A percentile compares a stretch with the other conserved stretches of the same genome.
phyloP scores from a whole-genome alignment of 2,329 filamentous ascomycete genomes.

The Fusarium sp. region DNA sequence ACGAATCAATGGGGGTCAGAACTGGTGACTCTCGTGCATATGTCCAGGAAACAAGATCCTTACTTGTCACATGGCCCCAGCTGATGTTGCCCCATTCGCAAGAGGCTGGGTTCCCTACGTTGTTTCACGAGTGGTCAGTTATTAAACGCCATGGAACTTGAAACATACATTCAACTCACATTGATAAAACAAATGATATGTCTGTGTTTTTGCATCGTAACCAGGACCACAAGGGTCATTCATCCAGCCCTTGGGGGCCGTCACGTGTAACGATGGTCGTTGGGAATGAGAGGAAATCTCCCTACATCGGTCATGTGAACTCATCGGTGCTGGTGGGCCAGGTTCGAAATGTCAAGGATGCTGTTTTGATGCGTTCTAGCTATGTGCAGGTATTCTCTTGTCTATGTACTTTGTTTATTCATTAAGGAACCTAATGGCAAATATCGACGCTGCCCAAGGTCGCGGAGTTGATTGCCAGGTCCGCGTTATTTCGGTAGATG shows the following conservation, averaged over 20 bases:
- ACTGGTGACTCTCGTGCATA: slow-evolving; percentile 50
- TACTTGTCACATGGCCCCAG: slow-evolving; percentile 65
- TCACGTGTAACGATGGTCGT: slow-evolving; percentile 5
- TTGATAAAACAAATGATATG: slow-evolving; percentile 33
- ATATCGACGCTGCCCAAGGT: too few species aligned
- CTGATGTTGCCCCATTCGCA: slow-evolving; percentile 57
- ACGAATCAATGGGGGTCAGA: slow-evolving; percentile 56
- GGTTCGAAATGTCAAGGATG: too few species aligned
- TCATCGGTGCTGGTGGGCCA: too few species aligned
- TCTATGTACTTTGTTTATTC: too few species aligned
- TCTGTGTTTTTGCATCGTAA: slow-evolving; percentile 24
- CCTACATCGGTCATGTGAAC: background rate
- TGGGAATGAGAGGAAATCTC: background rate
- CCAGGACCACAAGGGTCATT: slow-evolving; percentile 34
- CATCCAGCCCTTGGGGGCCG: slow-evolving; percentile 12
- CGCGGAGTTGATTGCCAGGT: too few species aligned
- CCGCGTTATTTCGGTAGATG: too few species aligned
- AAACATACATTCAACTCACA: background rate
- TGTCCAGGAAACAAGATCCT: slow-evolving; percentile 58
- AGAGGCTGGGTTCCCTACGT: slow-evolving; percentile 50
- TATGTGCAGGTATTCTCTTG: too few species aligned
- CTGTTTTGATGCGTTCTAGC: too few species aligned
- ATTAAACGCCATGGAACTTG: background rate
- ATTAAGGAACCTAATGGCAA: too few species aligned
- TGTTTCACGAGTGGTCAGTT: background rate